phyloP scores from a whole-genome alignment of 495 filamentous ascomycete species.

The Neurospora sp. region DNA sequence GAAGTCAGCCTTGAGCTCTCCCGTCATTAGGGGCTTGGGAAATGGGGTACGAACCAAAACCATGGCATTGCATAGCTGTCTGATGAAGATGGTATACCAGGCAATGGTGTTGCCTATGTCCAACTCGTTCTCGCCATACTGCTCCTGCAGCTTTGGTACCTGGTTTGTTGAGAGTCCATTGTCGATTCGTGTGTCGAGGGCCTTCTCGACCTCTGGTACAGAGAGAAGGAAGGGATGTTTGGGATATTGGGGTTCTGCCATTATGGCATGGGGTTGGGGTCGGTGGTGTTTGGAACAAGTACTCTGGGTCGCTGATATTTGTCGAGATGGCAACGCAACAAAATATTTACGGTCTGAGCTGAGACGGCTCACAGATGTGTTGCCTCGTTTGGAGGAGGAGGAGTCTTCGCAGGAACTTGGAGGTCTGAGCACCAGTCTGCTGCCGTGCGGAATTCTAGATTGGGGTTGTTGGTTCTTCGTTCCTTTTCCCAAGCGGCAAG shows the following conservation, averaged over 20 bases:
- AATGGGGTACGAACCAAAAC: constrained; percentile 39
- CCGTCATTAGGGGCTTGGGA: neutral
- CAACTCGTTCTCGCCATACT: constrained; percentile 52
- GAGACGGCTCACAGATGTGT: neutral
- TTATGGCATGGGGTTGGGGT: constrained; percentile 8
- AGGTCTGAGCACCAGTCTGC: neutral
- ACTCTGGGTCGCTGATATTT: neutral
- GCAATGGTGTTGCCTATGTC: constrained; percentile 49
- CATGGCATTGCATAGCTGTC: constrained; percentile 60
- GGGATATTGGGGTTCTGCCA: constrained; percentile 30
- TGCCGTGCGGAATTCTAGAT: neutral
- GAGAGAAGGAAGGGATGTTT: constrained; percentile 45
- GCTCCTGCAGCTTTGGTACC: constrained; percentile 37
- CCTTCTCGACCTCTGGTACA: constrained; percentile 39
- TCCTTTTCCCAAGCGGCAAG: neutral
- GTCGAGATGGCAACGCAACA: neutral
- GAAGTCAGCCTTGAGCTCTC: neutral
- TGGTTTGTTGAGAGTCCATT: constrained; percentile 44
- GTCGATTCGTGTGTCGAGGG: constrained; percentile 46
- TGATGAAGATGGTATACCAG: constrained; percentile 56
- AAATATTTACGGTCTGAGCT: neutral
- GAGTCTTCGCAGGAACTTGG: neutral
- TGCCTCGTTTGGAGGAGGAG: neutral
- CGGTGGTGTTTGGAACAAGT: neutral
- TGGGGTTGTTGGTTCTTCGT: neutral